Evolutionary conservation across 2,329 filamentous ascomycete genomes (phyloP).

Genomic region (Davidsoniella eucalypti): DNA sequence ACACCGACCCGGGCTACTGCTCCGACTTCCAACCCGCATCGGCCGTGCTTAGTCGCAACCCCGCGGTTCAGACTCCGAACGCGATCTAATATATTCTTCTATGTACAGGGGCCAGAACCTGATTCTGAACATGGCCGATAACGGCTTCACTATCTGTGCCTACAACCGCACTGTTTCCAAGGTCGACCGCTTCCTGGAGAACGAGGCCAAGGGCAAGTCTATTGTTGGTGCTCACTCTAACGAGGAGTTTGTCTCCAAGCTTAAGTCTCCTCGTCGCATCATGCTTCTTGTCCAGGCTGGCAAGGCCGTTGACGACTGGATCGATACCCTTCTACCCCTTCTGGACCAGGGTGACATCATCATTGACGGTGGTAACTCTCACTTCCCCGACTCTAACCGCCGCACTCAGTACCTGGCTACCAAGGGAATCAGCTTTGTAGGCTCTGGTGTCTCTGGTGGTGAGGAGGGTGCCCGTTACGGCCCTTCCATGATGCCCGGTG

Average conservation of each 20-base stretch:
- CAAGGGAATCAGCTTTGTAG: slow-evolving; percentile 93
- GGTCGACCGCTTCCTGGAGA: slow-evolving; percentile 84
- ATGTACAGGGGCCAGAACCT: slow-evolving; percentile 56
- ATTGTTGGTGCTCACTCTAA: slow-evolving; percentile 85
- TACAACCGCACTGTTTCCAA: slow-evolving; percentile 98
- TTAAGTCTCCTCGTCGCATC: slow-evolving; percentile 91
- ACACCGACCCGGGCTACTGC: not conserved
- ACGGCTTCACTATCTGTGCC: slow-evolving; percentile 91
- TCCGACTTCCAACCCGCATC: not conserved
- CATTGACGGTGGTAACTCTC: slow-evolving; percentile 98
- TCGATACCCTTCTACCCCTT: slow-evolving; percentile 78
- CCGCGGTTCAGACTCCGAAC: slow-evolving; percentile 5
- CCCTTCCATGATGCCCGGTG: slow-evolving; percentile 96
- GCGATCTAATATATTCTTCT: slow-evolving; percentile 12
- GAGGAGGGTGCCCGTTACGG: slow-evolving; percentile 98
- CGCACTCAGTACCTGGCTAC: slow-evolving; percentile 70
- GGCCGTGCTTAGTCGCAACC: not conserved
- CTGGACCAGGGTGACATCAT: slow-evolving; percentile 87
- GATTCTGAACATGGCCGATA: slow-evolving; percentile 77
- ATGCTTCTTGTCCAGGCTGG: slow-evolving; percentile 99
- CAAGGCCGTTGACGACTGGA: slow-evolving; percentile 96
- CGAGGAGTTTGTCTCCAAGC: slow-evolving; percentile 88
- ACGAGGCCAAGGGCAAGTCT: slow-evolving; percentile 90
- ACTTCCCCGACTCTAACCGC: slow-evolving; percentile 98
- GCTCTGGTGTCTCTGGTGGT: slow-evolving; percentile 93